phyloP scores from a whole-genome alignment of 2,329 filamentous ascomycete species.

The Sporothrix variecibatus region DNA sequence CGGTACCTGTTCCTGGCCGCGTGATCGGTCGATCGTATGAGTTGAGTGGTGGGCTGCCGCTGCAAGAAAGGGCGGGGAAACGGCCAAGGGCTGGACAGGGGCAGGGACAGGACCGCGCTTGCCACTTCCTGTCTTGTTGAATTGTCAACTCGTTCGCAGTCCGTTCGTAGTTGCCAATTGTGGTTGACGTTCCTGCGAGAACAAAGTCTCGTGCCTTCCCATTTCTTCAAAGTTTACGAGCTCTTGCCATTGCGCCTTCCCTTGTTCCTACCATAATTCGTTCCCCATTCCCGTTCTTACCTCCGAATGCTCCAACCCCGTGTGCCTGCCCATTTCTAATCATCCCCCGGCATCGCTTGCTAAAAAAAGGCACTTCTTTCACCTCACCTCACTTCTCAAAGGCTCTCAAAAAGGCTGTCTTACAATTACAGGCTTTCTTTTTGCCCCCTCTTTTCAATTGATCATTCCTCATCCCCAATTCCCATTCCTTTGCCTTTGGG shows the following conservation, averaged over 20 bases:
- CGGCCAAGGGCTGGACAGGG: not conserved
- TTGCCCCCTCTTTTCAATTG: not conserved
- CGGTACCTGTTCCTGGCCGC: slow-evolving; percentile 8
- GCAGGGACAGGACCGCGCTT: slow-evolving; percentile 11
- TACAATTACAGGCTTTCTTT: not conserved
- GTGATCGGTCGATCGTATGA: slow-evolving; percentile 10
- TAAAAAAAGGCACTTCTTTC: not conserved
- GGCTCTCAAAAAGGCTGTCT: not conserved
- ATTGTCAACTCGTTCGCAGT: not conserved
- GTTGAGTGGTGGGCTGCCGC: slow-evolving; percentile 7
- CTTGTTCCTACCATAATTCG: not conserved
- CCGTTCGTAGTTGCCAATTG: slow-evolving; percentile 4
- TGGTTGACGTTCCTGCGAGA: not conserved
- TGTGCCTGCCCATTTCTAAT: slow-evolving; percentile 6
- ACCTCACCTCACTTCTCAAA: slow-evolving; percentile 1
- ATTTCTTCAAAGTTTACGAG: not conserved
- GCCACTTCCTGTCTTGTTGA: slow-evolving; percentile 2
- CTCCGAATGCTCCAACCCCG: not conserved
- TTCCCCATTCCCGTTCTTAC: not conserved
- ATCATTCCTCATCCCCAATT: not conserved
- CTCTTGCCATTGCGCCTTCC: not conserved
- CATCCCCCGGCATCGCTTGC: not conserved
- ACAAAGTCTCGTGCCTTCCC: not conserved
- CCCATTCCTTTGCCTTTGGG: not conserved
- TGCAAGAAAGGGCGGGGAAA: slow-evolving; percentile 14